Base-by-base conservation (phyloP, 805 yeast genomes). In the Cyberlindnera mrakii region DNA sequence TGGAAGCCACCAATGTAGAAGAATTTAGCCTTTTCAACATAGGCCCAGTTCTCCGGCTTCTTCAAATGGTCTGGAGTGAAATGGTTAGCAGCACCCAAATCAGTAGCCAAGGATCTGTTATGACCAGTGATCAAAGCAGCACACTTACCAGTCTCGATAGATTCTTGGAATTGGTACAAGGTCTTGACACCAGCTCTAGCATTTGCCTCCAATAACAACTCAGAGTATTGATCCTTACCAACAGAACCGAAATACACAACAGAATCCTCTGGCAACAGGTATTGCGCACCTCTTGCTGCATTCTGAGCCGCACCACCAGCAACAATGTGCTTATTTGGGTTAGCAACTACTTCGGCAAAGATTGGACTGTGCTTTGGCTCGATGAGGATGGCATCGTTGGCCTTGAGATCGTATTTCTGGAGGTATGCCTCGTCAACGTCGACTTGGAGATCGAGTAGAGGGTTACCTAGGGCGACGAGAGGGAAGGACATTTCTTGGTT, bases 221-320 rank as follows among this genome's bases (percentile, higher is more conserved):
- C 88, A 46, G 93, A 80, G 68, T 82, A 91, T 55, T 81, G 75
- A 67, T 93, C 99, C 55, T 85, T 77, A 61, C 99, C 99, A 49
- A 91, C 98, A 40, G 96, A 83, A 43, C 99, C 99, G 62, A 91
- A 87, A 74, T 93, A 93, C 42, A 83, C 84, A 44, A 93, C 98
- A 29, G 91, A 80, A 55, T 79, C 66, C 37, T 71, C 66, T 47
- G 97, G 96, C 40, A 93, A 75, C 44, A 88, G 67, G 70, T 87
- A 91, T 63, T 91, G 97, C 40, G 98, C 98, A 62, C 96, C 99
- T 70, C 99, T 82, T 45, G 98, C 97, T 51, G 98, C 80, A 74
- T 93, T 93, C 72, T 93, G 99, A 48, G 97, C 99, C 58, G 99
- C 99, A 65, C 99, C 99, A 56, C 99, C 99, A 49, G 99, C 99